These are phyloP conservation scores for Knoxia roxburghii DNA, from an alignment of 257 asterid species.

Conservation along the genomic window DNA sequence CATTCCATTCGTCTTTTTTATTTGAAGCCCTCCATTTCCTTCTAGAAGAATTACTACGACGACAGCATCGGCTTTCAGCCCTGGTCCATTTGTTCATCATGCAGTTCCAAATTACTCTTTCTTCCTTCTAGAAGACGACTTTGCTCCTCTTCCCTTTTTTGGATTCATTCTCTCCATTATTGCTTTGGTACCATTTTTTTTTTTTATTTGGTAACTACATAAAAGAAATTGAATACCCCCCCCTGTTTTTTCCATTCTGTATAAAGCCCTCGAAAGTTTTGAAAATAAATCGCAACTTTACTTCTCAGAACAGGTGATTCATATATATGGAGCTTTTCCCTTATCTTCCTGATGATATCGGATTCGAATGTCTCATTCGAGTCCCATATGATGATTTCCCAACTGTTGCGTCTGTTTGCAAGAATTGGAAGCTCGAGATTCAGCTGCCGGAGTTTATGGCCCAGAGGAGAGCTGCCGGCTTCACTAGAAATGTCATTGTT, in stretches of 20 bases:
- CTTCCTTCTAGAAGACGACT: slow-evolving; percentile 14
- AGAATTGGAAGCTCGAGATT: slow-evolving; percentile 45
- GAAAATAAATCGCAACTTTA: no score
- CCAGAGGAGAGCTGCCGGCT: slow-evolving; percentile 31
- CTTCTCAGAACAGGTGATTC: background rate
- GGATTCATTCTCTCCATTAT: no score
- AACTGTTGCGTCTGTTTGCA: slow-evolving; percentile 46
- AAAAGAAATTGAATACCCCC: background rate
- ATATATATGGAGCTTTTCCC: slow-evolving; percentile 25
- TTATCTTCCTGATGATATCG: slow-evolving; percentile 54
- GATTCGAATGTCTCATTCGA: slow-evolving; percentile 51
- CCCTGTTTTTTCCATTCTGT: background rate
- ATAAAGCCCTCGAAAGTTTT: background rate
- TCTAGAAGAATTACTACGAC: no score
- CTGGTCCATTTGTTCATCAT: no score
- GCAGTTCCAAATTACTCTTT: background rate
- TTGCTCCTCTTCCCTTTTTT: background rate
- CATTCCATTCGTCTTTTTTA: background rate
- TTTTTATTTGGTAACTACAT: background rate
- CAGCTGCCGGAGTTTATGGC: slow-evolving; percentile 54
- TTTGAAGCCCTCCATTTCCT: background rate
- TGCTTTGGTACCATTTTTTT: no score
- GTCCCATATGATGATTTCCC: slow-evolving; percentile 44
- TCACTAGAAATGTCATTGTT: slow-evolving; percentile 30
- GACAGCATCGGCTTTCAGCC: no score